Percentiles rank a stretch among this genome's conserved stretches.
phyloP scores from a whole-genome alignment of 2,329 filamentous ascomycete species.

The Chalaropsis thielavioides region DNA sequence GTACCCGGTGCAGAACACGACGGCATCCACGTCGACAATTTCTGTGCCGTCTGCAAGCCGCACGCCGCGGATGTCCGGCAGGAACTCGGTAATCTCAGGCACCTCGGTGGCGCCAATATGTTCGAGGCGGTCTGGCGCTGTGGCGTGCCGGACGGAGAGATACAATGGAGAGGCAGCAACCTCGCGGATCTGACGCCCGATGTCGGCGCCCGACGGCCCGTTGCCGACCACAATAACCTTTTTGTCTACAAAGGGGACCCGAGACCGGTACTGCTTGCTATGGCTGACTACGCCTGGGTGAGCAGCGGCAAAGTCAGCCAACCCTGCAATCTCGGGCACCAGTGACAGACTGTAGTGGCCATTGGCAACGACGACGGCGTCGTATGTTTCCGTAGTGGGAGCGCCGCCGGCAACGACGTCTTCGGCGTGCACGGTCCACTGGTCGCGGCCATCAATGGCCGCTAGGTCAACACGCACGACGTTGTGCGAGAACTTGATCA shows the following conservation, averaged over 20 bases:
- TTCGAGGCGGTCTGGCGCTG: slow-evolving; percentile 31
- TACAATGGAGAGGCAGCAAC: slow-evolving; percentile 47
- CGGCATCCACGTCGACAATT: slow-evolving; percentile 54
- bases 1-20: slow-evolving; percentile 84
- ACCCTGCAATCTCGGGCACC: slow-evolving; percentile 47
- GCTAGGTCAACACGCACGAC: slow-evolving; percentile 43
- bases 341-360: slow-evolving; percentile 61
- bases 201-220: slow-evolving; percentile 70
- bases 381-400: slow-evolving; percentile 39
- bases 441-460: slow-evolving; percentile 17
- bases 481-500: slow-evolving; percentile 56
- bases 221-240: slow-evolving; percentile 78
- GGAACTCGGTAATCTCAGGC: slow-evolving; percentile 43
- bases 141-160: slow-evolving; percentile 44
- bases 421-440: slow-evolving; percentile 10
- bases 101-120: slow-evolving; percentile 37
- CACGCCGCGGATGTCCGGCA: slow-evolving; percentile 41
- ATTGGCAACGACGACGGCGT: slow-evolving; percentile 61
- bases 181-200: slow-evolving; percentile 57
- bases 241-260: slow-evolving; percentile 47
- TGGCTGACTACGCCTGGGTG: slow-evolving; percentile 52
- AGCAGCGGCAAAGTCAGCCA: slow-evolving; percentile 42
- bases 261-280: slow-evolving; percentile 64
- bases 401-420: slow-evolving; percentile 24
- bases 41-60: slow-evolving; percentile 51